phyloP scores from a whole-genome alignment of 1,284 basidiomycete genomes.

The Fistulinella staudtii region DNA sequence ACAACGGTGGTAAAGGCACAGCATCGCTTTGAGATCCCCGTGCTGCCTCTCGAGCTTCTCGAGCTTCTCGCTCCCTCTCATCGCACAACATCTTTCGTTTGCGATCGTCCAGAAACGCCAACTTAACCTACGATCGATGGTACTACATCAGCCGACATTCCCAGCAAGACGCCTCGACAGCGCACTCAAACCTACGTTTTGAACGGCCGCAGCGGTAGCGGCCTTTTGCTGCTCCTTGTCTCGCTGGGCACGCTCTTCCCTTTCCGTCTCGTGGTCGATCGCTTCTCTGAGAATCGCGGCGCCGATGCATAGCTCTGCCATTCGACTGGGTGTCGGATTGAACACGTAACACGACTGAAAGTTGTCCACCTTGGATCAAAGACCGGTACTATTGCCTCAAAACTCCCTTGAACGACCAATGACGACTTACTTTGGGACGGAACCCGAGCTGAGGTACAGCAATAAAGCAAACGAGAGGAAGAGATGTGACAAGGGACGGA shows the following conservation, averaged over 20 bases:
- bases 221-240: slow-evolving; percentile 55
- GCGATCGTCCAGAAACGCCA: slow-evolving; percentile 73
- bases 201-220: slow-evolving; percentile 46
- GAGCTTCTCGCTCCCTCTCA: slow-evolving; percentile 51
- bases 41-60: slow-evolving; percentile 34
- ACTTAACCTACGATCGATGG: slow-evolving; percentile 67
- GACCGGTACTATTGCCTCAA: not conserved
- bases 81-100: slow-evolving; percentile 50
- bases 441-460: slow-evolving; percentile 60
- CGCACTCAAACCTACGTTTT: slow-evolving; percentile 41
- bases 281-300: slow-evolving; percentile 60
- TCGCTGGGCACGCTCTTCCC: slow-evolving; percentile 45
- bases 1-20: not conserved
- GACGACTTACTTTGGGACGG: slow-evolving; percentile 47
- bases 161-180: too few species aligned
- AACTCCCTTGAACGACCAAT: not conserved
- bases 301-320: slow-evolving; percentile 58
- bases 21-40: not conserved
- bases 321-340: slow-evolving; percentile 45
- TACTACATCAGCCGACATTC: too few species aligned
- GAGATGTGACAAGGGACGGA: too few species aligned
- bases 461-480: not conserved
- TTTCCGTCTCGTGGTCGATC: slow-evolving; percentile 51
- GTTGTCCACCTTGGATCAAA: slow-evolving; percentile 33
- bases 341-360: slow-evolving; percentile 69